Conservation (phyloP, 306 rosid genomes). For the Hippophae rhamnoides region DNA sequence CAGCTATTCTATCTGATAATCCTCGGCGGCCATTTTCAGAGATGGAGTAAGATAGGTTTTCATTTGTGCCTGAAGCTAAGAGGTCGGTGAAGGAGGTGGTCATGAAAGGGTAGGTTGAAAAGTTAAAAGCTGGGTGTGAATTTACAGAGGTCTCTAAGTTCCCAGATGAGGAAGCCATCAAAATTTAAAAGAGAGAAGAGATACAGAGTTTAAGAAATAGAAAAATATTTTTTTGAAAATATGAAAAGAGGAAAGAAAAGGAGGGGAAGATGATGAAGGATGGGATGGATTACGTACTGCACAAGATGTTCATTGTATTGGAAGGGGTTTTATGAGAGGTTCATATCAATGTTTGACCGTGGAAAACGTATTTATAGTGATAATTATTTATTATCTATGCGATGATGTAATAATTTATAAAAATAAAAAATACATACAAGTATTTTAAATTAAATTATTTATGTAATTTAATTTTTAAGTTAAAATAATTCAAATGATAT, state of each 20-base stretch:
- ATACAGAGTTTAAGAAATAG: background rate
- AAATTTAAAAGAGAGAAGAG: background rate
- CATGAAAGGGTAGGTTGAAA: constrained; percentile 63
- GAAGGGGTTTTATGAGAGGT: constrained; percentile 41
- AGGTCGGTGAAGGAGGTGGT: constrained; percentile 68
- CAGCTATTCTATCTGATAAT: constrained; percentile 43
- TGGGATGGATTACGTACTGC: constrained; percentile 31
- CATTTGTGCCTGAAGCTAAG: constrained; percentile 33
- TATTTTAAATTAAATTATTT: no score
- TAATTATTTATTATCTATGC: no score
- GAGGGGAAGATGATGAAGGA: constrained; percentile 13
- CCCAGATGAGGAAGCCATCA: constrained; percentile 50
- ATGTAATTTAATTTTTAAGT: no score
- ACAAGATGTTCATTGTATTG: constrained; percentile 5
- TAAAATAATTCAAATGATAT: no score
- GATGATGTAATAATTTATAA: no score
- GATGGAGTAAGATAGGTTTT: constrained; percentile 1
- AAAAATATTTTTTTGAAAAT: background rate
- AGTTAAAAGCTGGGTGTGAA: constrained; percentile 38
- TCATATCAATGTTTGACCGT: constrained; percentile 39
- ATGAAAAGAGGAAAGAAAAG: constrained; percentile 7
- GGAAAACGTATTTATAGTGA: constrained; percentile 11
- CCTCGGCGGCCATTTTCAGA: constrained; percentile 15
- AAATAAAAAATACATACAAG: no score
- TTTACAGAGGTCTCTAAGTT: constrained; percentile 63